Base-by-base conservation (phyloP, 2,329 filamentous ascomycete genomes). In the Harringtonia lauricola region DNA sequence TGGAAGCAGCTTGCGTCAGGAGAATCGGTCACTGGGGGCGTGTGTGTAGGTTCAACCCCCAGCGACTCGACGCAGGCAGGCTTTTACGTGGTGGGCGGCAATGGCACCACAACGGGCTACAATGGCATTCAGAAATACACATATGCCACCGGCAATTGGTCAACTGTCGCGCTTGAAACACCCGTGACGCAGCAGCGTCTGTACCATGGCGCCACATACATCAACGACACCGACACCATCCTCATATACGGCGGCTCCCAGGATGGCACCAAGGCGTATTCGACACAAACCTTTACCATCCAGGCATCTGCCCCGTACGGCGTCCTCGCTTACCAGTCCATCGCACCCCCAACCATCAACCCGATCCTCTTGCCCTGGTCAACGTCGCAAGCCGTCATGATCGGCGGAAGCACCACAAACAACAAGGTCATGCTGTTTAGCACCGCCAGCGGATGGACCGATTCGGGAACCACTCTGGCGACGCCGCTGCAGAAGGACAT, bases 21-120 rank as follows among this genome's bases (percentile, higher is more conserved):
- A 39, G 72, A 81, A 48, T 67, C 79, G 17, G 84, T 95, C 19
- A 79, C 76, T 2, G 86, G 84, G 37, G 86, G 76, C 34, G 77
- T 78, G 8, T 96, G 90, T 62, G 83, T 94, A 19, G 80, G 79
- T 44, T 80, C 79, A 31, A 74, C 71, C 21, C 71, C 81, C 19
- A 71, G 71, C 18, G 71, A 83, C 49, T 58, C 70, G 17, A 65
- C 68, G 34, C 64, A 74, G 41, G 71, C 81, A 5, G 83, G 74
- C 22, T 70, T 95, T 26, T 95, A 83, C 57, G 72, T 95, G 38
- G 78, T 96, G 31, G 90, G 90, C 53, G 90, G 90, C 39, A 74
- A 70, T 35, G 67, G 70, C 22, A 59, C 58, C 46, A 70, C 15
- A 64, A 70, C 15, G 57, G 64, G 66, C 39, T 94, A 92, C 57